phyloP scores from a whole-genome alignment of 1,284 basidiomycete species.

The Apiotrichum porosum region DNA sequence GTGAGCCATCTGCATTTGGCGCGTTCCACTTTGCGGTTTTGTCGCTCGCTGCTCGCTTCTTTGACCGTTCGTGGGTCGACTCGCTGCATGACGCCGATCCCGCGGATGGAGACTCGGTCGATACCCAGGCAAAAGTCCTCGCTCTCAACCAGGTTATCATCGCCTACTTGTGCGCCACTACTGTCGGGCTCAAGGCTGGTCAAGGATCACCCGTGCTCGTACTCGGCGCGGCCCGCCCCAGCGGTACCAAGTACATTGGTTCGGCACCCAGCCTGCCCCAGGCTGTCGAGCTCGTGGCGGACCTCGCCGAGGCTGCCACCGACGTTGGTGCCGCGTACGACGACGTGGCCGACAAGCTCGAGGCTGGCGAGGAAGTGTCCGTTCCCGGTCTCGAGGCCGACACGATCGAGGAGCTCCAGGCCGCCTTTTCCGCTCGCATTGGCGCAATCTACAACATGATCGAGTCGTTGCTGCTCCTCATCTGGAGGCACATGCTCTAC shows the following conservation, averaged over 20 bases:
- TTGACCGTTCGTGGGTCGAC: conserved; percentile 62
- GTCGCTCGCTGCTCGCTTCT: conserved; percentile 66
- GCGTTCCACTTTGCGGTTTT: conserved; percentile 76
- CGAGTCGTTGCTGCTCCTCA: conserved; percentile 75
- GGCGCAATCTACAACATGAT: conserved; percentile 52
- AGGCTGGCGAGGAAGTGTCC: conserved; percentile 21
- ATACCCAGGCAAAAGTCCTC: conserved; percentile 21
- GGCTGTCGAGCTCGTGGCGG: conserved; percentile 31
- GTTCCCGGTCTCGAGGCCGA: conserved; percentile 7
- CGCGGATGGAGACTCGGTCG: not conserved
- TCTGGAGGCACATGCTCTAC: conserved; percentile 74
- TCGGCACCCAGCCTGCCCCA: conserved; percentile 33
- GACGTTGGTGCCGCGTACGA: conserved; percentile 32
- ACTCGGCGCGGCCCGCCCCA: conserved; percentile 28
- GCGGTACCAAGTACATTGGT: conserved; percentile 22
- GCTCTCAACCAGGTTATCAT: conserved; percentile 42
- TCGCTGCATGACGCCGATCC: conserved; percentile 1
- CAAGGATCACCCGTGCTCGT: conserved; percentile 36
- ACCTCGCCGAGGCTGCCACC: conserved; percentile 30
- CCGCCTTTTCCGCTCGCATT: conserved; percentile 3
- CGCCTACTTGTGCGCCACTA: conserved; percentile 33
- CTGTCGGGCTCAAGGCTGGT: conserved; percentile 32
- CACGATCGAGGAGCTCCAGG: conserved; percentile 14
- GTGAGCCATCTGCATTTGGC: conserved; percentile 67
- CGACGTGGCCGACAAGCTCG: conserved; percentile 23